A percentile compares a stretch with the other conserved stretches of the same genome.
Conservation (phyloP, 75 land plant genomes). For the Ceratopteris richardii region DNA sequence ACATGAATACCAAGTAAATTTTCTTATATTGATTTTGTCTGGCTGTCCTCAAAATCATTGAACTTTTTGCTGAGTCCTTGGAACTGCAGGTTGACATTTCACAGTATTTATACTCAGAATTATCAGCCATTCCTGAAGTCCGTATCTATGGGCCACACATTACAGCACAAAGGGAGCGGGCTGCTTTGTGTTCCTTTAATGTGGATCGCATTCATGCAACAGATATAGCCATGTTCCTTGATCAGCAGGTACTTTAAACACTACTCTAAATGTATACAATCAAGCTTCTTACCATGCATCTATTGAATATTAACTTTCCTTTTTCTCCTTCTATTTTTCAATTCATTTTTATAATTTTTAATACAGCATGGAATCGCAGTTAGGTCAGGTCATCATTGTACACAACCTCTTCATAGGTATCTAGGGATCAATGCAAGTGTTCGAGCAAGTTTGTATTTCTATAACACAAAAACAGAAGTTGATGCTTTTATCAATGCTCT, state of each 20-base stretch:
- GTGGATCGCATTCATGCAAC: constrained; percentile 64
- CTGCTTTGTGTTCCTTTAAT: constrained; percentile 86
- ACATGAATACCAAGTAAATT: constrained; percentile 70
- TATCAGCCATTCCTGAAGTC: constrained; percentile 41
- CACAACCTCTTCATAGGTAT: constrained; percentile 73
- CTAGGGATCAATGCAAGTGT: constrained; percentile 66
- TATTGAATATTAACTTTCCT: no score
- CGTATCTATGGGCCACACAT: constrained; percentile 79
- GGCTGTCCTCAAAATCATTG: no score
- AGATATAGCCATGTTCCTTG: constrained; percentile 80
- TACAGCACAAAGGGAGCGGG: constrained; percentile 37
- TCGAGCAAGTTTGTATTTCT: constrained; percentile 82
- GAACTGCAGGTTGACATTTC: constrained; percentile 57
- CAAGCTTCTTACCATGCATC: neutral
- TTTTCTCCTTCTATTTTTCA: no score
- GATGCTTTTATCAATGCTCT: constrained; percentile 62
- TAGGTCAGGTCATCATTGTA: constrained; percentile 91
- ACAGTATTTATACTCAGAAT: constrained; percentile 54
- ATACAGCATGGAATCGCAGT: constrained; percentile 87
- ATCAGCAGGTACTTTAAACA: constrained; percentile 50
- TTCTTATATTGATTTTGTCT: no score
- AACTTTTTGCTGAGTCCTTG: no score
- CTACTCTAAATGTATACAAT: constrained; percentile 4
- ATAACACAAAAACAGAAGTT: constrained; percentile 83
- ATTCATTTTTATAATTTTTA: no score